These are phyloP conservation scores for Chaetomium sp. DNA, from an alignment of 2,329 filamentous ascomycete species.

Conservation along the genomic window DNA sequence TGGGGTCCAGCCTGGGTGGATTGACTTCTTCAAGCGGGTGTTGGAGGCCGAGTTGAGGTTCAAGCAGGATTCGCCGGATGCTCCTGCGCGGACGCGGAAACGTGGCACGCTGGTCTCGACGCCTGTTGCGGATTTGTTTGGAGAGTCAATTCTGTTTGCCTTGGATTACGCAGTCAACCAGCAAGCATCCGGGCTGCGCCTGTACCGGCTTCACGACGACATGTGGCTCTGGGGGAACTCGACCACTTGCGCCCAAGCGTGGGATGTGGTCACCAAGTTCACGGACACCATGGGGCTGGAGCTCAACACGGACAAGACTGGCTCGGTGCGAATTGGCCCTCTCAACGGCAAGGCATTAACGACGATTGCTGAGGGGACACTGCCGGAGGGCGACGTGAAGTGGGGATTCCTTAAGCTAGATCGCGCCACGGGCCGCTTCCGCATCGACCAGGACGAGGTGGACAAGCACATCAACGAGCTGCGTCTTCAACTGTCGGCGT, in stretches of 20 bases:
- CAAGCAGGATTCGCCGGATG: conserved; percentile 40
- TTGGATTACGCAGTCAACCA: conserved; percentile 57
- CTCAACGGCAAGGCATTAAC: conserved; percentile 5
- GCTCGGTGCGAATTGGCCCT: conserved; percentile 36
- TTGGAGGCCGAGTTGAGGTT: conserved; percentile 49
- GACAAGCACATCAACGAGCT: conserved; percentile 55
- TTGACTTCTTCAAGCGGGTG: conserved; percentile 48
- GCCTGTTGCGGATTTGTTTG: conserved; percentile 47
- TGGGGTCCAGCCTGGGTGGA: conserved; percentile 44
- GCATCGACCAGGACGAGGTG: conserved; percentile 54
- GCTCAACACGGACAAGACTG: conserved; percentile 48
- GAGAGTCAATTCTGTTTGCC: conserved; percentile 53
- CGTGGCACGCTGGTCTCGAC: conserved; percentile 52
- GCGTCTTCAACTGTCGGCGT: conserved; percentile 46
- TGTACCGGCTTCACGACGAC: conserved; percentile 58
- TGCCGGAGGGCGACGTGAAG: conserved; percentile 44
- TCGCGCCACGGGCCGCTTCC: conserved; percentile 44
- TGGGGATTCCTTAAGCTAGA: conserved; percentile 54
- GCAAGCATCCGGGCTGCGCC: conserved; percentile 41
- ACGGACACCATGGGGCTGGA: conserved; percentile 47
- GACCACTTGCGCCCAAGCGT: conserved; percentile 47
- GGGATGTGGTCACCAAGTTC: conserved; percentile 52
- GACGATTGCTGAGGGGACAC: conserved; percentile 25
- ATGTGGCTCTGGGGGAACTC: conserved; percentile 54
- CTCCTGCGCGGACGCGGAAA: conserved; percentile 36